Evolutionary conservation across 2,329 filamentous ascomycete species (phyloP).

Genomic region (Neofusicoccum ribis): DNA sequence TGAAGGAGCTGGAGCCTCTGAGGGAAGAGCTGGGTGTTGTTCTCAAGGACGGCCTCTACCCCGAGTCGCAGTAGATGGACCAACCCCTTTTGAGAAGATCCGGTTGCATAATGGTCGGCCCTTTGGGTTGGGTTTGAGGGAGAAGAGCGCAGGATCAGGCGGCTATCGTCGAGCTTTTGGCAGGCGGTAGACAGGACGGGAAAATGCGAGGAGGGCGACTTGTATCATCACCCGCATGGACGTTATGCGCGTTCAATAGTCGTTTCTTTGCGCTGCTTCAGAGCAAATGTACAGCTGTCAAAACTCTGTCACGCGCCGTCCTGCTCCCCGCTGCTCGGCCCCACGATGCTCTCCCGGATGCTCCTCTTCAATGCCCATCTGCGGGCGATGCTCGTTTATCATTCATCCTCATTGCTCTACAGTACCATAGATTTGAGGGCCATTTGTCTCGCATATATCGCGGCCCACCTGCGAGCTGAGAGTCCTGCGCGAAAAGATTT

Average conservation of each 20-base stretch:
- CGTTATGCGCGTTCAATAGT: slow-evolving; percentile 17
- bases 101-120: slow-evolving; percentile 9
- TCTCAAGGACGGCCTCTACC: slow-evolving; percentile 92
- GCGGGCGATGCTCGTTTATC: neutral
- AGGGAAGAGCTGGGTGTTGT: slow-evolving; percentile 90
- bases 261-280: slow-evolving; percentile 13
- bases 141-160: slow-evolving; percentile 5
- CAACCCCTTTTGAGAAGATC: neutral
- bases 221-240: slow-evolving; percentile 19
- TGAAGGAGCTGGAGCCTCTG: slow-evolving; percentile 87
- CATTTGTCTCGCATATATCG: neutral
- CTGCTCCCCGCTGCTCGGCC: neutral
- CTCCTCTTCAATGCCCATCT: neutral
- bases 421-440: neutral
- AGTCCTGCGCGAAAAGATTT: neutral
- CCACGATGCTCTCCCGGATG: neutral
- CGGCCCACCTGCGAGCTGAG: neutral
- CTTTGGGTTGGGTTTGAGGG: neutral
- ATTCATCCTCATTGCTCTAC: neutral
- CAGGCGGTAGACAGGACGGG: slow-evolving; percentile 3
- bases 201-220: slow-evolving; percentile 7
- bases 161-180: neutral
- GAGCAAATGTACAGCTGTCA: slow-evolving; percentile 20
- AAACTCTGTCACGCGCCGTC: neutral
- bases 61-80: slow-evolving; percentile 42